phyloP scores from a whole-genome alignment of 2,329 filamentous ascomycete species.

The Dissoconium aciculare region DNA sequence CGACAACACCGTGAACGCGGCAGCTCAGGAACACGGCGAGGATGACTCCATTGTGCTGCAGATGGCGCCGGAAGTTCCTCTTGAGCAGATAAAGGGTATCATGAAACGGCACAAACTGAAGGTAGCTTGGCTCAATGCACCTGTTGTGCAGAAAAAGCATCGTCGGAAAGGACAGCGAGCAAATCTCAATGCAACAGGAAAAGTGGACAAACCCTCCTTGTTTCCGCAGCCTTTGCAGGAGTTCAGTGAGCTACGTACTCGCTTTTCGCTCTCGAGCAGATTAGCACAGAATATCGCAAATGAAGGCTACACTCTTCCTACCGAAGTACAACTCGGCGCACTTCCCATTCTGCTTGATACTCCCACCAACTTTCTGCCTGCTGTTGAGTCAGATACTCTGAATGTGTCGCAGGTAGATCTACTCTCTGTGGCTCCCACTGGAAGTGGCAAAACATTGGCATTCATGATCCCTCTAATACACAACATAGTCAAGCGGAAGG shows the following conservation, averaged over 20 bases:
- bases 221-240: constrained; percentile 66
- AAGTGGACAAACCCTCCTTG: constrained; percentile 41
- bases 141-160: constrained; percentile 25
- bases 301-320: constrained; percentile 80
- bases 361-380: constrained; percentile 35
- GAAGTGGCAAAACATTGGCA: constrained; percentile 89
- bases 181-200: constrained; percentile 21
- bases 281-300: constrained; percentile 63
- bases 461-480: constrained; percentile 83
- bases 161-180: constrained; percentile 34
- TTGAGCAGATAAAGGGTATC: constrained; percentile 18
- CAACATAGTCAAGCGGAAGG: constrained; percentile 37
- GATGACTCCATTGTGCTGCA: no score
- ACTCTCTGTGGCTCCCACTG: constrained; percentile 79
- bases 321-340: constrained; percentile 81
- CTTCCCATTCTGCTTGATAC: constrained; percentile 58
- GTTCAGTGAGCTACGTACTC: constrained; percentile 56
- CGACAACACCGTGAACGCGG: no score
- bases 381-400: constrained; percentile 18
- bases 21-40: no score
- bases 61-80: no score
- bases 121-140: constrained; percentile 18
- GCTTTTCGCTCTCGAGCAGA: constrained; percentile 58
- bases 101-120: constrained; percentile 25
- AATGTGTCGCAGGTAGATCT: constrained; percentile 45